phyloP scores from a whole-genome alignment of 495 filamentous ascomycete genomes.

The Friedmanniomyces endolithicus region DNA sequence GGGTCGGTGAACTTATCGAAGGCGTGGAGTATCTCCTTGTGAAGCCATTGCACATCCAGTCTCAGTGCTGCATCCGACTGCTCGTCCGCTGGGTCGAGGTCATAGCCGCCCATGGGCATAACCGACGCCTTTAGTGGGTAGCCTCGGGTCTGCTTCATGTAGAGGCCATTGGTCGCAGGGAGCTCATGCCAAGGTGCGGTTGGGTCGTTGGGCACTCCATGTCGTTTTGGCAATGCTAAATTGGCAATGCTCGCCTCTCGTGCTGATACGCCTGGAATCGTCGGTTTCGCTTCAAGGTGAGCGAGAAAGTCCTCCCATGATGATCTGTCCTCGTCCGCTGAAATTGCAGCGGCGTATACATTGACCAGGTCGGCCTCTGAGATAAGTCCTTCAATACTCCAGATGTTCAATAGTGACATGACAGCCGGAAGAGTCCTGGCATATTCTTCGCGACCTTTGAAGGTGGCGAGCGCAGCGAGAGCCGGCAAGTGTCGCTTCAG shows the following conservation, averaged over 20 bases:
- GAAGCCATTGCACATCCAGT: conserved; percentile 1
- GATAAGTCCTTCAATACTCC: background rate
- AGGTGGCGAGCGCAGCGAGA: background rate
- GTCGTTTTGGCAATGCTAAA: conserved; percentile 1
- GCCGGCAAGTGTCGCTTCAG: background rate
- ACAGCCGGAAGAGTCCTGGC: background rate
- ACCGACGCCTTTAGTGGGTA: conserved; percentile 11
- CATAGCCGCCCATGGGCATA: conserved; percentile 11
- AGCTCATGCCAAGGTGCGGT: conserved; percentile 16
- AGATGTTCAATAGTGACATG: background rate
- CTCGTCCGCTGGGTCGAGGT: background rate
- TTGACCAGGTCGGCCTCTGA: background rate
- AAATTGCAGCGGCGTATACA: background rate
- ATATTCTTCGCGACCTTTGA: background rate
- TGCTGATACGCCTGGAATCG: background rate
- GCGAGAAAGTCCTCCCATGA: background rate
- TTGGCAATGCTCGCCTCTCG: background rate
- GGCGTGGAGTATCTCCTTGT: conserved; percentile 2
- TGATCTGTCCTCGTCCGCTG: background rate
- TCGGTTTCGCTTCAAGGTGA: background rate
- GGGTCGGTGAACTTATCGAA: conserved; percentile 12
- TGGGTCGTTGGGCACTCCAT: conserved; percentile 8
- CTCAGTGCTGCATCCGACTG: background rate
- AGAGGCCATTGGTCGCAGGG: conserved; percentile 16
- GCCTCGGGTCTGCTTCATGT: conserved; percentile 17